A percentile compares a stretch with the other conserved stretches of the same genome.
phyloP scores from a whole-genome alignment of 352 stramenopile genomes.

The Phytopythium sindhum region DNA sequence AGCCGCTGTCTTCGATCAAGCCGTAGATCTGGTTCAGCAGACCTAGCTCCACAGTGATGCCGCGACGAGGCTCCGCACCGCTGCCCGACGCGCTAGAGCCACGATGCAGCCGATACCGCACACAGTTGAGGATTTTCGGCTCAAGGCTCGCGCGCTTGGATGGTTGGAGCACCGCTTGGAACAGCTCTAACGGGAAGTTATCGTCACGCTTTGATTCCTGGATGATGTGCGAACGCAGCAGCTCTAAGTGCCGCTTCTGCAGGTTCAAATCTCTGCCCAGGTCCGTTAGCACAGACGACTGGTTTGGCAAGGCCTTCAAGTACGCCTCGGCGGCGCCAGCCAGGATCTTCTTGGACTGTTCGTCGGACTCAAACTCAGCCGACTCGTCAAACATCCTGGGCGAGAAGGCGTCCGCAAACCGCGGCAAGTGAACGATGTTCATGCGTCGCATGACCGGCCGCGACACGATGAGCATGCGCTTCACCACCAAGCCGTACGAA shows the following conservation, averaged over 20 bases:
- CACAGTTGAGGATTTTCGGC: conserved; percentile 78
- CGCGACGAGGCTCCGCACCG: conserved; percentile 14
- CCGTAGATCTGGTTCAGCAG: conserved; percentile 69
- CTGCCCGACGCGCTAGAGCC: conserved; percentile 2
- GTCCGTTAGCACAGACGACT: conserved; percentile 68
- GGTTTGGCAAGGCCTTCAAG: conserved; percentile 48
- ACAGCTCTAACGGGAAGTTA: conserved; percentile 59
- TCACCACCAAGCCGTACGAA: conserved; percentile 75
- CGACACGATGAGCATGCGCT: conserved; percentile 78
- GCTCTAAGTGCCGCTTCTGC: conserved; percentile 66
- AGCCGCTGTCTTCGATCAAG: conserved; percentile 64
- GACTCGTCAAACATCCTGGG: conserved; percentile 67
- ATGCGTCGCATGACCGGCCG: conserved; percentile 54
- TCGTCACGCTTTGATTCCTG: conserved; percentile 67
- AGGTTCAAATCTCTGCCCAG: conserved; percentile 63
- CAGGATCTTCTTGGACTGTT: conserved; percentile 70
- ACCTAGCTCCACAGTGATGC: conserved; percentile 64
- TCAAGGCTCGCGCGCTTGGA: conserved; percentile 48
- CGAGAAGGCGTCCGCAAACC: conserved; percentile 55
- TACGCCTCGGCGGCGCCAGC: conserved; percentile 52
- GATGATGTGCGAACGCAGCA: conserved; percentile 60
- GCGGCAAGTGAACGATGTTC: conserved; percentile 79
- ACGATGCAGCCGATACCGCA: conserved; percentile 54
- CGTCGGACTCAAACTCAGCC: conserved; percentile 79
- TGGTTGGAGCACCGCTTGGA: conserved; percentile 68